Evolutionary conservation across 2,329 filamentous ascomycete species (phyloP), one percentile per base, ranked within the genome.

Genomic region (Nigrospora osmanthi): DNA sequence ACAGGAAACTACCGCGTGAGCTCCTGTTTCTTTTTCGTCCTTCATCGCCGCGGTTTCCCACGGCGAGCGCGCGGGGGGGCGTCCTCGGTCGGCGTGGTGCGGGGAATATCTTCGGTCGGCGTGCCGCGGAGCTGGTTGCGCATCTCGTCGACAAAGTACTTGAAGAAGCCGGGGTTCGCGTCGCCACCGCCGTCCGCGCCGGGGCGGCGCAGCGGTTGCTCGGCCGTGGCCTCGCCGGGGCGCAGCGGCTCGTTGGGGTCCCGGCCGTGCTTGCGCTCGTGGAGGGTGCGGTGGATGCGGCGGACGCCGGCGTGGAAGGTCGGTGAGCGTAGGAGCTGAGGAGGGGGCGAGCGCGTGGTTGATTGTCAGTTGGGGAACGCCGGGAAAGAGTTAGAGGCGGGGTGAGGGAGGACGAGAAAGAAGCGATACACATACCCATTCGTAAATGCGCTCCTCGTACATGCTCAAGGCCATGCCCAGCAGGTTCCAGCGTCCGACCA

Each of bases 141-240:
- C 5, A 79, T 43, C 58, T 79, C 75, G 11, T 75, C 65, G 33
- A 70, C 16, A 38, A 79, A 79, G 49, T 76, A 65, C 32, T 58
- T 65, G 1, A 73, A 35, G 47, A 78, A 78, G 3, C 52, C 52
- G 9, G 49, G 0, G 52, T 40, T 7, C 45, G 35, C 4, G 16
- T 11, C 14, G 28, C 23, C 15, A 11, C 34, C 11, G 45, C n/a
- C 4, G 16, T 11, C 14, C 23, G 23, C 15, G 11, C 34, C 11
- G 45, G 14, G 44, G 11, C 19, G 16, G 10, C 30, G 16, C 11
- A 12, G 11, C 37, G 58, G 6, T n/a, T 17, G 49, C 44, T 48
- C 60, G 72, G 71, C 67, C 31, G 74, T 76, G 3, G 75, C 75
- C 53, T 79, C 71, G 38, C 75, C 76, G 1, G 65, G 72, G 0